Conservation (phyloP, 148 eudicot genomes). For the Beta vulgaris region DNA sequence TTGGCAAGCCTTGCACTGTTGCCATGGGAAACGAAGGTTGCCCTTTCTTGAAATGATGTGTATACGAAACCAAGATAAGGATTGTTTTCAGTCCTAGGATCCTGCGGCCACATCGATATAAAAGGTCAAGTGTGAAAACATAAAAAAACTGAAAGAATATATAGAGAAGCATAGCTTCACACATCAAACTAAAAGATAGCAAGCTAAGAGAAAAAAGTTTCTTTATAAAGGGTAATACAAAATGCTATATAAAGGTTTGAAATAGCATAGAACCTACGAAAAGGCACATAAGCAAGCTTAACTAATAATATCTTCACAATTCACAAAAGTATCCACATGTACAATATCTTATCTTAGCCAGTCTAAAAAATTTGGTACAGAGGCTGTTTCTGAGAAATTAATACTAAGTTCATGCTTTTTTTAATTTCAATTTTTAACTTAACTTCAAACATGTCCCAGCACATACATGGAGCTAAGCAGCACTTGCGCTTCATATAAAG, state of each 20-base stretch:
- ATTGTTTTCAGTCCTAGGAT: constrained; percentile 53
- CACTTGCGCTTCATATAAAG: not conserved
- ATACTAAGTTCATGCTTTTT: no score
- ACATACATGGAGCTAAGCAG: not conserved
- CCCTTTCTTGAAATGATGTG: constrained; percentile 73
- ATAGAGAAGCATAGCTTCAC: not conserved
- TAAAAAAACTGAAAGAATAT: not conserved
- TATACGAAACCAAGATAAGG: constrained; percentile 65
- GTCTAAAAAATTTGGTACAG: no score
- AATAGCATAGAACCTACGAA: not conserved
- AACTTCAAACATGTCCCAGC: no score
- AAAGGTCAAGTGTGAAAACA: not conserved
- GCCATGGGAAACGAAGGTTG: constrained; percentile 63
- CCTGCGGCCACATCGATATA: constrained; percentile 30
- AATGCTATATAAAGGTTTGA: not conserved
- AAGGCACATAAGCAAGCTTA: not conserved
- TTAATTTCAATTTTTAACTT: no score
- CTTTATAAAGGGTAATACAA: not conserved
- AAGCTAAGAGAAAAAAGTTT: not conserved
- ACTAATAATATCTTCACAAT: no score
- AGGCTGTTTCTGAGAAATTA: no score
- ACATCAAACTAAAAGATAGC: not conserved
- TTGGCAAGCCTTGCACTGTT: constrained; percentile 63
- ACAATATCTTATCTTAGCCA: no score
- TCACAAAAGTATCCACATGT: no score